phyloP scores from a whole-genome alignment of 2,329 filamentous ascomycete genomes.

The Fusarium anguioides region DNA sequence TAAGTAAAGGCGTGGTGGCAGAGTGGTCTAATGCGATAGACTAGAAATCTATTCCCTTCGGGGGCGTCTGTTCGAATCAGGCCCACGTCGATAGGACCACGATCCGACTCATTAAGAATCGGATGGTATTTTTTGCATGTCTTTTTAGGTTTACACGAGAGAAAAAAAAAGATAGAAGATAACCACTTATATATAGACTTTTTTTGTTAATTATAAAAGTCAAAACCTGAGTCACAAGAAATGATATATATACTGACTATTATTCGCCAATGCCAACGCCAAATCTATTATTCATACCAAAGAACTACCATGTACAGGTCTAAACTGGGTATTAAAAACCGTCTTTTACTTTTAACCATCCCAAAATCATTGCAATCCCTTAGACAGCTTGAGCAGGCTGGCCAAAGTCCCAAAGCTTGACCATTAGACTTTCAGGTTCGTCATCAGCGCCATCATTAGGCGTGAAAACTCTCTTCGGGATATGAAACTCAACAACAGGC shows the following conservation, averaged over 20 bases:
- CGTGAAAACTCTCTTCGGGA: conserved; percentile 84
- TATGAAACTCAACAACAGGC: conserved; percentile 92
- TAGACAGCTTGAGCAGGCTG: conserved; percentile 21
- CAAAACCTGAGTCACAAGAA: neutral
- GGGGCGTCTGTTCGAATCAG: conserved; percentile 52
- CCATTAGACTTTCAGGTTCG: conserved; percentile 65
- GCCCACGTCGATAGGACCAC: conserved; percentile 41
- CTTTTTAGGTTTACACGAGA: neutral
- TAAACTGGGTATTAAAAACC: conserved; percentile 13
- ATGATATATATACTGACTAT: neutral
- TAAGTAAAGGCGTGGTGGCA: conserved; percentile 44
- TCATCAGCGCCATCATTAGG: conserved; percentile 61
- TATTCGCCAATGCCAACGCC: neutral
- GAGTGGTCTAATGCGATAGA: conserved; percentile 51
- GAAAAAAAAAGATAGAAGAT: too few species aligned
- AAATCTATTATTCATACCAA: neutral
- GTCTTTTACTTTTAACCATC: conserved; percentile 17
- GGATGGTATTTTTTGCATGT: conserved; percentile 5
- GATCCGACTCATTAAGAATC: neutral
- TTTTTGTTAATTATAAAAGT: neutral
- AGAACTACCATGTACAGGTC: neutral
- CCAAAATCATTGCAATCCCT: neutral
- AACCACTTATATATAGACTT: too few species aligned
- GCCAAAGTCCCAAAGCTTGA: conserved; percentile 71
- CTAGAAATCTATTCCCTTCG: conserved; percentile 50